Evolutionary conservation across 345 rosid genomes (phyloP).

Genomic region (Sonneratia caseolaris): DNA sequence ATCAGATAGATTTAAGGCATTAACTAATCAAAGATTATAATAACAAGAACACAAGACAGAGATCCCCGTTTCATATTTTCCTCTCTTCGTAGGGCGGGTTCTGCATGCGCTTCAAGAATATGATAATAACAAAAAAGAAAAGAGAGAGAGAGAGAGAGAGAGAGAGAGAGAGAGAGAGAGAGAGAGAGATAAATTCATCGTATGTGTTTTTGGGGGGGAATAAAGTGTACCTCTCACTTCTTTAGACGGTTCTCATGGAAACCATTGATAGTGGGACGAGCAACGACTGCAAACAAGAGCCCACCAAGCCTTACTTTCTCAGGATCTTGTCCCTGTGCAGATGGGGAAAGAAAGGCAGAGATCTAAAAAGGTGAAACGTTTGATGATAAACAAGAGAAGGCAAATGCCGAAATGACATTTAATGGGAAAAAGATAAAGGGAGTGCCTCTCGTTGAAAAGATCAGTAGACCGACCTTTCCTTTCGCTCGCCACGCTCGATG

Average conservation of each 20-base stretch:
- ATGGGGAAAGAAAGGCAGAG: background rate
- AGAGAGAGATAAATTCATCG: background rate
- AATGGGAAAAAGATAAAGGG: too few relatives aligned
- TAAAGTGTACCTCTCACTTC: slow-evolving; percentile 13
- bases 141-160: too few relatives aligned
- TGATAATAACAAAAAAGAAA: too few relatives aligned
- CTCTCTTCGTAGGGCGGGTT: too few relatives aligned
- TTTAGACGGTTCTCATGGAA: slow-evolving; percentile 22
- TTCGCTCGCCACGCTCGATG: background rate
- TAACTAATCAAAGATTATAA: background rate
- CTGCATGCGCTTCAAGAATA: too few relatives aligned
- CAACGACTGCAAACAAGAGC: background rate
- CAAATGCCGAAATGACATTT: background rate
- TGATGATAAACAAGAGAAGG: background rate
- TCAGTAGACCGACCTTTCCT: background rate
- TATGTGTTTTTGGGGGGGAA: background rate
- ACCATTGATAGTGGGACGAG: slow-evolving; percentile 47
- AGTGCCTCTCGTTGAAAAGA: background rate
- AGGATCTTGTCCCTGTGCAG: background rate
- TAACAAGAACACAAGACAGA: background rate
- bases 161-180: too few relatives aligned
- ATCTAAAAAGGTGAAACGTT: background rate
- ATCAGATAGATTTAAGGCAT: background rate
- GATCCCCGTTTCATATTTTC: background rate
- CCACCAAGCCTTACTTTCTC: background rate